Conservation (phyloP, 495 filamentous ascomycete species). For the Penicillium mononematosum region DNA sequence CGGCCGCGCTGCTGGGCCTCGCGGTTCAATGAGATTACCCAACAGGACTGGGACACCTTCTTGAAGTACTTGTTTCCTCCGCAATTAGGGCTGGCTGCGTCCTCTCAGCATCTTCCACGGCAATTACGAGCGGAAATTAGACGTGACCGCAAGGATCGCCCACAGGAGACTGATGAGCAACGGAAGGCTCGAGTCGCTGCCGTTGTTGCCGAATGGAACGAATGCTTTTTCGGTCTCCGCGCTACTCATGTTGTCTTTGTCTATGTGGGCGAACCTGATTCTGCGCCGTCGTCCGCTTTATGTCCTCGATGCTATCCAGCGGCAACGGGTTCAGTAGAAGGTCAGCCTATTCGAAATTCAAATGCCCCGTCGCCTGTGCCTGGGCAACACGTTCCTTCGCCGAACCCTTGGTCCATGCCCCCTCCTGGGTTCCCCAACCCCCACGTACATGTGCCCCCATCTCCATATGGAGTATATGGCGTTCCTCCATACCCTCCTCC, state of each 20-base stretch:
- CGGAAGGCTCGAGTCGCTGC: constrained; percentile 41
- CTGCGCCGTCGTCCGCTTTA: constrained; percentile 41
- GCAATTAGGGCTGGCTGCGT: constrained; percentile 40
- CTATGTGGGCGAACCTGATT: constrained; percentile 41
- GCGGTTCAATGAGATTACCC: constrained; percentile 38
- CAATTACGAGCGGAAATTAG: constrained; percentile 43
- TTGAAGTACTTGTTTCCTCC: constrained; percentile 48
- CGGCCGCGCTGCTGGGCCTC: constrained; percentile 45
- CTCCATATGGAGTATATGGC: constrained; percentile 23
- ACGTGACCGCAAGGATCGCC: constrained; percentile 44
- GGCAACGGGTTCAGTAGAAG: constrained; percentile 29
- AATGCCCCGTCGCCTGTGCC: constrained; percentile 18
- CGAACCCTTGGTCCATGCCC: constrained; percentile 20
- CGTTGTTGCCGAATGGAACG: constrained; percentile 53
- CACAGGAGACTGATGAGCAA: constrained; percentile 45
- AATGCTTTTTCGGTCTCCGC: constrained; percentile 50
- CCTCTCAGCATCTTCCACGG: constrained; percentile 40
- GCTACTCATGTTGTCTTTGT: constrained; percentile 37
- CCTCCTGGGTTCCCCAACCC: constrained; percentile 21
- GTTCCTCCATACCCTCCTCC: constrained; percentile 15
- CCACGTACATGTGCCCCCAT: constrained; percentile 3
- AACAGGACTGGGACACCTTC: constrained; percentile 54
- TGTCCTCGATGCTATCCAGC: constrained; percentile 48
- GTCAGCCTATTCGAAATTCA: constrained; percentile 9
- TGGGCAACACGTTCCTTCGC: constrained; percentile 20